Evolutionary conservation across 1,284 basidiomycete species (phyloP), one percentile per base, ranked within the genome.

Genomic region (Sanghuangporus baumii): DNA sequence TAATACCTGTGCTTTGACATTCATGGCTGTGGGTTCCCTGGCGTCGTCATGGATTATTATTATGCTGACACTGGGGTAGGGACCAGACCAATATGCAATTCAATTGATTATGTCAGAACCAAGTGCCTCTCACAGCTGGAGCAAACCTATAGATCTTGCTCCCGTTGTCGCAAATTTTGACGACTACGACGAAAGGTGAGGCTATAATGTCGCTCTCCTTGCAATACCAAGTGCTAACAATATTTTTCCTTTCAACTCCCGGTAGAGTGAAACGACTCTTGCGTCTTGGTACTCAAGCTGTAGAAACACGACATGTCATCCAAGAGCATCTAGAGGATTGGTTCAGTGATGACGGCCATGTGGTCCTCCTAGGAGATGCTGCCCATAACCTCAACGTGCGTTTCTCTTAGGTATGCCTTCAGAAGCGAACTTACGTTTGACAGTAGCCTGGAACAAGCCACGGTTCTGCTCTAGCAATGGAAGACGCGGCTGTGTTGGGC

Each of bases 401-500:
- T 46, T 16, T 16, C 36, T 7, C 38, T 2, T n/a, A 31, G 11
- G 0, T 60, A 26, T 18, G 5, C 34, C n/a, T 14, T 38, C 37
- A 18, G n/a, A 26, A 18, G 56, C 3, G 14, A 37, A 40, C 47
- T 51, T n/a, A 26, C 11, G 31, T 23, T n/a, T 14, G 18, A 18
- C 20, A 20, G 5, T 47, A 65, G 63, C 63, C 63, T 38, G 60
- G 60, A 31, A 61, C 59, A 31, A 57, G 50, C 40, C 63, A 65
- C 40, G 59, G 59, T 31, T 52, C 63, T 12, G 40, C 63, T 11
- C 36, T 61, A 9, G 63, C 78, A 6, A 68, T 85, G 9, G 85
- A 86, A 71, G 85, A 87, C 64, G 82, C 76, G 2, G 81, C 81
- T 1, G 79, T 82, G 6, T 75, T 87, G 4, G 86, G 78, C n/a